phyloP scores from a whole-genome alignment of 305 asterid genomes.

The Ilex paraguariensis region DNA sequence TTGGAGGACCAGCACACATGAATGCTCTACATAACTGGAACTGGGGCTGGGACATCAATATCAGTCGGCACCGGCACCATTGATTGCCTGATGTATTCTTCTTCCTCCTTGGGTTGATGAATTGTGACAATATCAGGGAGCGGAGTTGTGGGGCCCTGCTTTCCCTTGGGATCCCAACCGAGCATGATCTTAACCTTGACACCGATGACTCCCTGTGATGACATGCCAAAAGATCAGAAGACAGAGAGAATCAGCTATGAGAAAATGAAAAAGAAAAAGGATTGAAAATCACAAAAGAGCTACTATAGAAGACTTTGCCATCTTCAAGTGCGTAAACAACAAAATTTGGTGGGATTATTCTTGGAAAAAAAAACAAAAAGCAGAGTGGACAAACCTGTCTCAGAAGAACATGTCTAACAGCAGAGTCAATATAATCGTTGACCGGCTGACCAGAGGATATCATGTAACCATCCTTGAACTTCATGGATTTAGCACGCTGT shows the following conservation, averaged over 20 bases:
- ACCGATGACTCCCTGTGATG: slow-evolving; percentile 43
- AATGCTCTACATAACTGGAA: too few relatives aligned
- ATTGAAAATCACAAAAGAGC: too few relatives aligned
- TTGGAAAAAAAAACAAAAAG: background rate
- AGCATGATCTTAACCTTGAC: slow-evolving; percentile 62
- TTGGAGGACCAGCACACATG: too few relatives aligned
- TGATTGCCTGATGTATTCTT: slow-evolving; percentile 21
- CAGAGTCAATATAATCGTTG: slow-evolving; percentile 47
- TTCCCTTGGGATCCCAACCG: slow-evolving; percentile 54
- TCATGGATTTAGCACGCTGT: slow-evolving; percentile 50
- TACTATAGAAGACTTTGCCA: background rate
- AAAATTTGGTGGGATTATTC: background rate
- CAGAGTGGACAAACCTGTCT: slow-evolving; percentile 28
- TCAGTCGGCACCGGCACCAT: slow-evolving; percentile 19
- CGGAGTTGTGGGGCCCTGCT: slow-evolving; percentile 56
- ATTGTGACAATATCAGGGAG: slow-evolving; percentile 52
- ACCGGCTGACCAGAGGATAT: slow-evolving; percentile 56
- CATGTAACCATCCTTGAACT: slow-evolving; percentile 56
- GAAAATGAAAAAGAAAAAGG: background rate
- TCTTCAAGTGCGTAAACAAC: background rate
- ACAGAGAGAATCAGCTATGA: too few relatives aligned
- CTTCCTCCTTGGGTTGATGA: slow-evolving; percentile 46
- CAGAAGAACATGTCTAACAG: slow-evolving; percentile 43
- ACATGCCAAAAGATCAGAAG: background rate
- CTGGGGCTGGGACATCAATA: slow-evolving; percentile 26